Percentiles rank a stretch among this genome's conserved stretches.
Conservation (phyloP, 2,329 filamentous ascomycete genomes). For the Calonectria honghensis region DNA sequence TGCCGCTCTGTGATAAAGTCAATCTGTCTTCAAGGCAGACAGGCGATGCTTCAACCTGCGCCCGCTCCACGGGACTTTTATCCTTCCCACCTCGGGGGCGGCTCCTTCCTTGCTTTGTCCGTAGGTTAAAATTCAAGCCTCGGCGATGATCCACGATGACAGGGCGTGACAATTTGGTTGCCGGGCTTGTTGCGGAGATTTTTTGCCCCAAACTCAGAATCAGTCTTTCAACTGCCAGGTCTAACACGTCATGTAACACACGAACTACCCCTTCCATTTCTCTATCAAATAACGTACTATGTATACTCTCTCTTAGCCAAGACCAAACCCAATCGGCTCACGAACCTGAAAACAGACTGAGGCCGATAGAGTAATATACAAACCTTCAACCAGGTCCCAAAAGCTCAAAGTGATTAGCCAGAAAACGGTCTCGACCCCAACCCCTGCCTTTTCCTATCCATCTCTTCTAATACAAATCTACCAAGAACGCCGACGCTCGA, state of each 20-base stretch:
- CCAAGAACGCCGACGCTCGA: slow-evolving; percentile 56
- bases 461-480: slow-evolving; percentile 42
- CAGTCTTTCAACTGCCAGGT: neutral
- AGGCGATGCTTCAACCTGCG: neutral
- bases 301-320: slow-evolving; percentile 7
- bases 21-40: slow-evolving; percentile 26
- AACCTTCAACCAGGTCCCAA: neutral
- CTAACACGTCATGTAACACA: slow-evolving; percentile 1
- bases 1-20: slow-evolving; percentile 1
- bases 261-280: slow-evolving; percentile 21
- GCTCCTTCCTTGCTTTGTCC: slow-evolving; percentile 17
- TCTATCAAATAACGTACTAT: slow-evolving; percentile 21
- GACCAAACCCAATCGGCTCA: slow-evolving; percentile 16
- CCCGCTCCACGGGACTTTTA: slow-evolving; percentile 21
- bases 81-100: neutral
- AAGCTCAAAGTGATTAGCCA: slow-evolving; percentile 4
- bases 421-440: slow-evolving; percentile 17
- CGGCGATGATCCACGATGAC: slow-evolving; percentile 16
- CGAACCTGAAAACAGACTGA: slow-evolving; percentile 20
- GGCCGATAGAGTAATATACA: slow-evolving; percentile 9
- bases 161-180: slow-evolving; percentile 9
- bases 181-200: neutral
- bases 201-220: slow-evolving; percentile 1
- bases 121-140: neutral
- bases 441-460: slow-evolving; percentile 4